Evolutionary conservation across 768 basidiomycete species (phyloP).

Genomic region (Pleurotus platypus): DNA sequence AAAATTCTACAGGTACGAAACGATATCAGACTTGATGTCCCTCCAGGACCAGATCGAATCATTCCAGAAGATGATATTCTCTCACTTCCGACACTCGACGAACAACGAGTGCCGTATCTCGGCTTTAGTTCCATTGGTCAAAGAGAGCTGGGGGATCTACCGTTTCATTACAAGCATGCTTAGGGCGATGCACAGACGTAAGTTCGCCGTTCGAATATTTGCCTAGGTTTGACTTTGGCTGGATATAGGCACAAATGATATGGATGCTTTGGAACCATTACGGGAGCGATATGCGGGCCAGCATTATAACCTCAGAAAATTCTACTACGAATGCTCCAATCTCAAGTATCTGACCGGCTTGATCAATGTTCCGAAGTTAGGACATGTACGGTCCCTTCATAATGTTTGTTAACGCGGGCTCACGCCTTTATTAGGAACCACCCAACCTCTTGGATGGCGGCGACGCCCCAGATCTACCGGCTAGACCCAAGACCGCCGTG

Average conservation of each 20-base stretch:
- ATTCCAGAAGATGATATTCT: constrained; percentile 96
- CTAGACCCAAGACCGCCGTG: constrained; percentile 64
- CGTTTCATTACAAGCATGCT: constrained; percentile 99
- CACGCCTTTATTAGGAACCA: constrained; percentile 63
- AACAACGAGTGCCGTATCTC: constrained; percentile 99
- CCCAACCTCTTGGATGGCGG: constrained; percentile 89
- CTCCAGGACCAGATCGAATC: constrained; percentile 98
- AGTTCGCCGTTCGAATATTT: constrained; percentile 15
- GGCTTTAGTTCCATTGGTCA: constrained; percentile 91
- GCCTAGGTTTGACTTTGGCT: constrained; percentile 5
- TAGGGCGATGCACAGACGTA: constrained; percentile 93
- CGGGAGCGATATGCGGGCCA: constrained; percentile 85
- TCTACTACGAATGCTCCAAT: constrained; percentile 99
- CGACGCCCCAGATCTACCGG: constrained; percentile 81
- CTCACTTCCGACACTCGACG: constrained; percentile 84
- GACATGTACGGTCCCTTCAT: constrained; percentile 54
- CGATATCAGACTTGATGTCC: constrained; percentile 95
- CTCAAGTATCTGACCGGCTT: constrained; percentile 96
- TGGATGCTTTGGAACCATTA: constrained; percentile 86
- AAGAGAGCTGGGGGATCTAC: constrained; percentile 99
- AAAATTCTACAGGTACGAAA: constrained; percentile 73
- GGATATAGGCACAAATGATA: constrained; percentile 75
- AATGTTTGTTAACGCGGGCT: constrained; percentile 2
- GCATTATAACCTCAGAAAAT: constrained; percentile 91
- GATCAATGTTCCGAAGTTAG: constrained; percentile 97